Conservation (phyloP, 495 filamentous ascomycete genomes). For the Penicillium parvum region DNA sequence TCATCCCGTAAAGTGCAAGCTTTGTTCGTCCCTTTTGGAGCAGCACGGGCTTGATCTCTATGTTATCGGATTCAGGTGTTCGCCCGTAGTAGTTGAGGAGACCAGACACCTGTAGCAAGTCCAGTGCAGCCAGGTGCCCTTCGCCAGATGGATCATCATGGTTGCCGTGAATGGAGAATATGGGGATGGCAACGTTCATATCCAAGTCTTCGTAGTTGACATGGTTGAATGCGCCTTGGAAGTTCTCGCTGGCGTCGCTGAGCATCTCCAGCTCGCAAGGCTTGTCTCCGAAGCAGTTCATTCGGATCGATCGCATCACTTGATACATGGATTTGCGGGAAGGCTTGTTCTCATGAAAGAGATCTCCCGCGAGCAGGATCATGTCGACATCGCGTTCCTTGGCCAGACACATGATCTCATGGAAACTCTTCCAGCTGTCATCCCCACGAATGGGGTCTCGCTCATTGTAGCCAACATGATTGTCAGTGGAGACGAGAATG, state of each 20-base stretch:
- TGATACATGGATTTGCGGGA: constrained; percentile 96
- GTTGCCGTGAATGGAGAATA: constrained; percentile 98
- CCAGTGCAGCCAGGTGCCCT: constrained; percentile 82
- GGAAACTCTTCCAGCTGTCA: constrained; percentile 95
- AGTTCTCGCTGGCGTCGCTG: constrained; percentile 84
- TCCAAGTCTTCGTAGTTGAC: constrained; percentile 98
- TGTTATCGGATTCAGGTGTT: constrained; percentile 85
- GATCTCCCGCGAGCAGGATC: constrained; percentile 88
- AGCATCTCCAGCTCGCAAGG: constrained; percentile 94
- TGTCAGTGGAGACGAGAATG: constrained; percentile 90
- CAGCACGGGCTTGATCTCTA: constrained; percentile 83
- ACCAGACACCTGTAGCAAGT: constrained; percentile 85
- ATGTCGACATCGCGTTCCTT: constrained; percentile 89
- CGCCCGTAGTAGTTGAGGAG: constrained; percentile 95
- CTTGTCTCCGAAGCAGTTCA: constrained; percentile 91
- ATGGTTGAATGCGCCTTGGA: constrained; percentile 78
- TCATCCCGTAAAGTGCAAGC: constrained; percentile 90
- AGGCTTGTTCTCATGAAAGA: constrained; percentile 98
- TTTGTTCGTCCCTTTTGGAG: constrained; percentile 94
- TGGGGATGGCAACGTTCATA: constrained; percentile 95
- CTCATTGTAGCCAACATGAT: constrained; percentile 95
- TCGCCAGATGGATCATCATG: constrained; percentile 97
- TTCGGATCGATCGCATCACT: constrained; percentile 86
- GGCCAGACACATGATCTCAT: constrained; percentile 91
- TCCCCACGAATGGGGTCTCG: constrained; percentile 89